These are phyloP conservation scores for Rhodofomes roseus DNA, from an alignment of 1,284 basidiomycete species.

Conservation along the genomic window DNA sequence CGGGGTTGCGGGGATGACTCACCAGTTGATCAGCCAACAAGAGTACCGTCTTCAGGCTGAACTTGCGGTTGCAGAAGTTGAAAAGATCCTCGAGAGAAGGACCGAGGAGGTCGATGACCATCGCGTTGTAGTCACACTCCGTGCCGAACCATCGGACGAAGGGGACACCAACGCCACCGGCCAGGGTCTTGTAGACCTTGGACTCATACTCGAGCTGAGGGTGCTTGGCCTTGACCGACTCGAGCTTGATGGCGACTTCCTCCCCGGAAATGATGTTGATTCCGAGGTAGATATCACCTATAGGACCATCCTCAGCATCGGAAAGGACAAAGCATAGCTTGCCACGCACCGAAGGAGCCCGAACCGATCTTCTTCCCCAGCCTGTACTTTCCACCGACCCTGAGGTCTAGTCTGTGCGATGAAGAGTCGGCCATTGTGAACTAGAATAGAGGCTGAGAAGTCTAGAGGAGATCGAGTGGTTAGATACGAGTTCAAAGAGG, in stretches of 20 bases:
- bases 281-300: slow-evolving; percentile 98
- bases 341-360: slow-evolving; percentile 88
- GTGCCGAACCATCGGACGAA: slow-evolving; percentile 99
- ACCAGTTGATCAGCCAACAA: slow-evolving; percentile 97
- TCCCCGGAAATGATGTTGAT: slow-evolving; percentile 99
- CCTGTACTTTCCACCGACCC: slow-evolving; percentile 97
- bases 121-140: slow-evolving; percentile 99
- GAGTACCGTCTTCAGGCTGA: slow-evolving; percentile 95
- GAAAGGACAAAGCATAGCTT: background rate
- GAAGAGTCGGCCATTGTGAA: slow-evolving; percentile 61
- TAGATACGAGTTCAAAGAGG: slow-evolving; percentile 1
- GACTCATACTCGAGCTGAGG: slow-evolving; percentile 99
- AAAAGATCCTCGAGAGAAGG: slow-evolving; percentile 98
- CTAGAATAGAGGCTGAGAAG: slow-evolving; percentile 4
- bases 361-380: slow-evolving; percentile 99
- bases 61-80: slow-evolving; percentile 99
- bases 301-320: slow-evolving; percentile 1
- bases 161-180: slow-evolving; percentile 97
- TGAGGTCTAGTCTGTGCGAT: slow-evolving; percentile 83
- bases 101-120: slow-evolving; percentile 97
- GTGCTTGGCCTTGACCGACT: slow-evolving; percentile 99
- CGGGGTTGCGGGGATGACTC: slow-evolving; percentile 27
- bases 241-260: slow-evolving; percentile 99
- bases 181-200: slow-evolving; percentile 96
- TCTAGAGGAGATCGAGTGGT: slow-evolving; percentile 3